Evolutionary conservation across 2,329 filamentous ascomycete genomes (phyloP).

Genomic region (Penicillium sp.): DNA sequence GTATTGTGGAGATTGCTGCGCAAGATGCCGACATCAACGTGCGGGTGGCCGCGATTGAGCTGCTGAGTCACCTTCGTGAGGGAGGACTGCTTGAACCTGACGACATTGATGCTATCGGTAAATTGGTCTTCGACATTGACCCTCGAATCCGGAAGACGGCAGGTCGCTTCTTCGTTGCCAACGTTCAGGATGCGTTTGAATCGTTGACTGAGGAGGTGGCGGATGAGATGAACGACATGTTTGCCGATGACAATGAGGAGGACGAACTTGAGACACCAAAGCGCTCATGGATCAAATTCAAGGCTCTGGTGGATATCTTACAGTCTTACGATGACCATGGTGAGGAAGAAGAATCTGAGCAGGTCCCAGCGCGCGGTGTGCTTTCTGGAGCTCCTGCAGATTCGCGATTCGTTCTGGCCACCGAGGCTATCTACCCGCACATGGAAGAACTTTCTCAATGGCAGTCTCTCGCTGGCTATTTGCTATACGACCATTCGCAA

Average conservation of each 20-base stretch:
- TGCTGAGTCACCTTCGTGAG: slow-evolving; percentile 80
- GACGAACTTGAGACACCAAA: slow-evolving; percentile 75
- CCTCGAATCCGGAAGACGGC: slow-evolving; percentile 83
- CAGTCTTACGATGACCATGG: slow-evolving; percentile 76
- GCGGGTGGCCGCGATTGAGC: slow-evolving; percentile 75
- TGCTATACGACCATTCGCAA: slow-evolving; percentile 86
- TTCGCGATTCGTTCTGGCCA: slow-evolving; percentile 82
- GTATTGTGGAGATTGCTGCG: slow-evolving; percentile 90
- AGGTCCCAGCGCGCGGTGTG: slow-evolving; percentile 33
- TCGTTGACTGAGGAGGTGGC: slow-evolving; percentile 81
- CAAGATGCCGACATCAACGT: slow-evolving; percentile 81
- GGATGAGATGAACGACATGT: slow-evolving; percentile 74
- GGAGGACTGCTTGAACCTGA: slow-evolving; percentile 86
- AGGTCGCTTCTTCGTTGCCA: slow-evolving; percentile 86
- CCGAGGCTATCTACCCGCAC: slow-evolving; percentile 81
- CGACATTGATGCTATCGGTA: slow-evolving; percentile 86
- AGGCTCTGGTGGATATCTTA: slow-evolving; percentile 83
- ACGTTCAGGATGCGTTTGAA: slow-evolving; percentile 79
- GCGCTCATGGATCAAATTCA: slow-evolving; percentile 86
- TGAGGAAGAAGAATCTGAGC: slow-evolving; percentile 30
- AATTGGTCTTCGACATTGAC: slow-evolving; percentile 87
- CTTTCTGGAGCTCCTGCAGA: slow-evolving; percentile 69
- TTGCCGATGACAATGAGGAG: slow-evolving; percentile 75
- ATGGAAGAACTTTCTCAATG: slow-evolving; percentile 81
- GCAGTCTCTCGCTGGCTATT: slow-evolving; percentile 85